These are phyloP conservation scores for Auxenochlorella pyrenoidosa DNA, from an alignment of 139 green algal species.

Conservation along the genomic window DNA sequence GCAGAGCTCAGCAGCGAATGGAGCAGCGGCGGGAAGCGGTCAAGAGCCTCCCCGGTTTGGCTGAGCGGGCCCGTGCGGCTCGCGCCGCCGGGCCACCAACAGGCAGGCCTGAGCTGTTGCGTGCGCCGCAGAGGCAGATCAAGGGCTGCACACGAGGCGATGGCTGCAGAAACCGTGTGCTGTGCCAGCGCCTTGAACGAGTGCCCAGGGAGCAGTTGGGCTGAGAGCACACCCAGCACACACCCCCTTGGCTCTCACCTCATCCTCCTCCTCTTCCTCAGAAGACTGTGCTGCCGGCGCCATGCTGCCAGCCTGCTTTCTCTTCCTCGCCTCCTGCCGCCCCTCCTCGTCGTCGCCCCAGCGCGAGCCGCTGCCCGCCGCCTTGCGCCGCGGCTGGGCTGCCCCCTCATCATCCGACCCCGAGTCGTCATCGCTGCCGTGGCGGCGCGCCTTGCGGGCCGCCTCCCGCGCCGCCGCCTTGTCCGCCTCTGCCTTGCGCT, in stretches of 20 bases:
- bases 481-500: conserved; percentile 26
- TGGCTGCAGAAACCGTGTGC: too few relatives aligned
- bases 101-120: too few relatives aligned
- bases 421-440: conserved; percentile 12
- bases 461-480: conserved; percentile 6
- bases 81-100: too few relatives aligned
- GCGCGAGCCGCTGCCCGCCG: conserved; percentile 7
- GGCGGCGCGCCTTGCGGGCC: neutral
- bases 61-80: too few relatives aligned
- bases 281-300: neutral
- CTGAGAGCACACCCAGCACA: neutral
- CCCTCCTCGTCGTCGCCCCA: conserved; percentile 5
- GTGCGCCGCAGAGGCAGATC: too few relatives aligned
- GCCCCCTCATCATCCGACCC: neutral
- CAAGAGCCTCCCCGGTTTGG: too few relatives aligned
- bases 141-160: too few relatives aligned
- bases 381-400: neutral
- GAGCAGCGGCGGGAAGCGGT: neutral
- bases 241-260: neutral
- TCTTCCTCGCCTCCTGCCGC: neutral
- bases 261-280: neutral
- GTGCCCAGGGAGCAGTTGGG: too few relatives aligned
- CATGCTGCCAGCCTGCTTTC: neutral
- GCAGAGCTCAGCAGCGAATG: neutral
- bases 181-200: too few relatives aligned